Base-by-base conservation (phyloP, 2,329 filamentous ascomycete genomes). In the Stenocarpella maydis region DNA sequence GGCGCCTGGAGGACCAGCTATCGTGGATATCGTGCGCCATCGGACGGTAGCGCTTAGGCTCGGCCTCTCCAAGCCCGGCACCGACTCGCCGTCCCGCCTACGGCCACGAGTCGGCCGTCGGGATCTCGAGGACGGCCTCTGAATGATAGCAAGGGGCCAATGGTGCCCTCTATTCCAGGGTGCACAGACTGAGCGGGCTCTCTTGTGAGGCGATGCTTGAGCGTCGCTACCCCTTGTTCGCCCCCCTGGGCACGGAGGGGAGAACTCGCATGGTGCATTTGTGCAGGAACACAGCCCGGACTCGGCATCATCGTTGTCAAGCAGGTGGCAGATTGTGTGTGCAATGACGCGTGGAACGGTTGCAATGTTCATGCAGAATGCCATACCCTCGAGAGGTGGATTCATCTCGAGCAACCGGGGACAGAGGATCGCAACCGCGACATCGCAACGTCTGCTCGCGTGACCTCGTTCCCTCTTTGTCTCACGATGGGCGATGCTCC, bases 381-480 rank as follows among this genome's bases (percentile, higher is more conserved):
- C n/a, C 55, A n/a, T 15, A 28, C 41, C 17, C 17, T n/a, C 15
- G 9, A 24, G 3, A 43, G 1, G 47, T 61, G 55, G 19, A 67
- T 26, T 45, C 52, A 31, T n/a, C 19, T 31, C 41, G 26, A 26
- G 53, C 39, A 21, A 17, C 10, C 58, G 7, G 34, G 8, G n/a
- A 31, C 6, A 21, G n/a, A 26, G 3, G 5, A 12, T 15, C 19
- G 6, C 14, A 9, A 17, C 34, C 37, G 12, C 19, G n/a, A 58
- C 28, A 54, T 39, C 24, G 17, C 41, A 31, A 50, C 10, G 39
- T n/a, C 17, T 66, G 65, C 47, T 65, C 66, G 65, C 39, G 60
- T 69, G 60, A 71, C 52, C 21, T 68, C 45, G 31, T 71, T 65
- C 69, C 53, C 17, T 26, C 15, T 69, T 31, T 31, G 65, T 12